Conservation (phyloP, 306 rosid genomes). For the Cicer cuneatum region DNA sequence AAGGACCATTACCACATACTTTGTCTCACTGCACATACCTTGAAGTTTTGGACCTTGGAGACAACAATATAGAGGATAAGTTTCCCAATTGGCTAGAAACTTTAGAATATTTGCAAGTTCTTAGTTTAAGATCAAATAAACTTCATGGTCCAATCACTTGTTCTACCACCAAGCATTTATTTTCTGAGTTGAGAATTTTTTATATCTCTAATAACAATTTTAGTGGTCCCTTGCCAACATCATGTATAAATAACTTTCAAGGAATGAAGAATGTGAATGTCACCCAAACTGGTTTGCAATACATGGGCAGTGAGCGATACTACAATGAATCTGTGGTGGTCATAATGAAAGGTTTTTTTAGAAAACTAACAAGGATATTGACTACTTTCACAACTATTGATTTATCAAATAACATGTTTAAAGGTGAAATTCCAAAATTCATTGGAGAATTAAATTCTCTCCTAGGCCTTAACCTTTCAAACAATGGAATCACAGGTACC, state of each 20-base stretch:
- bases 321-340: conserved; percentile 33
- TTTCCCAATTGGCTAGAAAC: conserved; percentile 51
- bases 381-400: conserved; percentile 44
- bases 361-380: neutral
- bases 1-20: conserved; percentile 45
- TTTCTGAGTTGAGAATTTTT: conserved; percentile 45
- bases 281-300: neutral
- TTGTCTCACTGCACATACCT: conserved; percentile 9
- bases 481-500: conserved; percentile 43
- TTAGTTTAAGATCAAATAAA: conserved; percentile 47
- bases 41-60: conserved; percentile 51
- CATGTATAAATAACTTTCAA: conserved; percentile 36
- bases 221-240: conserved; percentile 44
- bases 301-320: neutral
- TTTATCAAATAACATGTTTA: conserved; percentile 52
- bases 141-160: conserved; percentile 47
- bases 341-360: neutral
- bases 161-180: conserved; percentile 2
- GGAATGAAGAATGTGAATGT: conserved; percentile 40
- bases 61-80: conserved; percentile 38
- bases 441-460: conserved; percentile 44
- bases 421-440: conserved; percentile 43
- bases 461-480: conserved; percentile 46
- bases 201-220: conserved; percentile 51
- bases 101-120: conserved; percentile 42